A percentile compares a stretch with the other conserved stretches of the same genome.
Evolutionary conservation across 805 yeast genomes (phyloP).

Genomic region (Allodekkera sacchari): DNA sequence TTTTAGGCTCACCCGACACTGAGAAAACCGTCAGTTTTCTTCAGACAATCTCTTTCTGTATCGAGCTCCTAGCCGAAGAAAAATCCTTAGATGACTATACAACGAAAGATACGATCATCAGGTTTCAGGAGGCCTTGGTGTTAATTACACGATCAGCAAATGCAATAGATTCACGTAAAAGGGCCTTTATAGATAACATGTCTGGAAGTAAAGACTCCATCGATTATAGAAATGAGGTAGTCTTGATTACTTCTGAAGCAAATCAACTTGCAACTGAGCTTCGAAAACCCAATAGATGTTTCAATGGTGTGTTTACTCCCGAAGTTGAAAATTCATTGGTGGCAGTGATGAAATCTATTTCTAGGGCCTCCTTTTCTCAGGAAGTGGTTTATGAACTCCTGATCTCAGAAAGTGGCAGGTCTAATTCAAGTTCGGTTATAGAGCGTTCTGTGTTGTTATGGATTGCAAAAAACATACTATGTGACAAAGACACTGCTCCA

Average conservation of each 20-base stretch:
- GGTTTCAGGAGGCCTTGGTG: conserved; percentile 10
- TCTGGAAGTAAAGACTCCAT: conserved; percentile 7
- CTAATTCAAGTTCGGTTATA: conserved; percentile 7
- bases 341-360: conserved; percentile 6
- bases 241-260: conserved; percentile 13
- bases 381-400: conserved; percentile 1
- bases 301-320: conserved; percentile 4
- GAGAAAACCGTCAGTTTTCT: conserved; percentile 10
- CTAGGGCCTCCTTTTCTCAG: neutral
- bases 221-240: conserved; percentile 12
- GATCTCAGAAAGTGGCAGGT: neutral
- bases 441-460: conserved; percentile 27
- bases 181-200: conserved; percentile 1
- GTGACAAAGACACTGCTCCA: neutral
- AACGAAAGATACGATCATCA: conserved; percentile 3
- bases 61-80: conserved; percentile 5
- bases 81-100: conserved; percentile 4
- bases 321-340: conserved; percentile 14
- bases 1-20: conserved; percentile 20
- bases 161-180: conserved; percentile 5
- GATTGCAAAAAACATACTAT: conserved; percentile 18
- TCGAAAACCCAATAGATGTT: too few relatives aligned
- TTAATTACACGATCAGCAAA: conserved; percentile 8
- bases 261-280: too few relatives aligned
- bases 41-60: conserved; percentile 8